Conservation (phyloP, 2,329 filamentous ascomycete genomes). For the Colletotrichum filicis region DNA sequence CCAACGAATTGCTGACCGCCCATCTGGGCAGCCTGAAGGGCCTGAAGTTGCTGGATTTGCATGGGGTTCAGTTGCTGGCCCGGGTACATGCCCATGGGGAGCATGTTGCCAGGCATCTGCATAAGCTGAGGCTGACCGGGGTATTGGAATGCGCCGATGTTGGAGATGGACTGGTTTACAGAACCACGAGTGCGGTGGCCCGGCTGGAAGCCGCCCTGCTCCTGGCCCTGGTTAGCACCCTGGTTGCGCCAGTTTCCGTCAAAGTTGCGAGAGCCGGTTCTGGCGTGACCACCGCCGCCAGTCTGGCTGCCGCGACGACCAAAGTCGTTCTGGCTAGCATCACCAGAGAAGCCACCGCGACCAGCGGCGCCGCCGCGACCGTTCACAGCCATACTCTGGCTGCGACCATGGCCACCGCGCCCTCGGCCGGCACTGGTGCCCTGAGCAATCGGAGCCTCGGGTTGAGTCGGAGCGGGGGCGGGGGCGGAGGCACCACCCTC, state of each 20-base stretch:
- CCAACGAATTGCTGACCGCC: conserved; percentile 79
- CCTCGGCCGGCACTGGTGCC: conserved; percentile 61
- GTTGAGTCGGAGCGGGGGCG: conserved; percentile 42
- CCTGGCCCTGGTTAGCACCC: conserved; percentile 73
- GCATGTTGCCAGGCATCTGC: conserved; percentile 86
- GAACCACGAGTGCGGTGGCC: conserved; percentile 89
- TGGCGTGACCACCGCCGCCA: conserved; percentile 78
- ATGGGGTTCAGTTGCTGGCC: conserved; percentile 89
- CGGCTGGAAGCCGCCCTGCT: conserved; percentile 86
- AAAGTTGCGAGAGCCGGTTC: conserved; percentile 91
- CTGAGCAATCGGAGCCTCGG: conserved; percentile 51
- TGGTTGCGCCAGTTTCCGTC: conserved; percentile 98
- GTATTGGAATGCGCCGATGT: conserved; percentile 90
- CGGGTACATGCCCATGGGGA: conserved; percentile 85
- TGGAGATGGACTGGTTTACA: conserved; percentile 83
- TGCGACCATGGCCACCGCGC: conserved; percentile 74
- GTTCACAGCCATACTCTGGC: conserved; percentile 87
- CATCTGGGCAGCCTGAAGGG: conserved; percentile 89
- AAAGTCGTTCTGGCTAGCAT: conserved; percentile 69
- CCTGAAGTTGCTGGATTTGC: conserved; percentile 90
- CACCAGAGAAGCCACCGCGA: conserved; percentile 69
- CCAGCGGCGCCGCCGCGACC: conserved; percentile 69
- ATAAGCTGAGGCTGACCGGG: conserved; percentile 87
- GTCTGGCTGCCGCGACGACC: conserved; percentile 65
- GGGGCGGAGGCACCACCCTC: conserved; percentile 55